Conservation (phyloP, 2,329 filamentous ascomycete species). For the Alternaria triticina region DNA sequence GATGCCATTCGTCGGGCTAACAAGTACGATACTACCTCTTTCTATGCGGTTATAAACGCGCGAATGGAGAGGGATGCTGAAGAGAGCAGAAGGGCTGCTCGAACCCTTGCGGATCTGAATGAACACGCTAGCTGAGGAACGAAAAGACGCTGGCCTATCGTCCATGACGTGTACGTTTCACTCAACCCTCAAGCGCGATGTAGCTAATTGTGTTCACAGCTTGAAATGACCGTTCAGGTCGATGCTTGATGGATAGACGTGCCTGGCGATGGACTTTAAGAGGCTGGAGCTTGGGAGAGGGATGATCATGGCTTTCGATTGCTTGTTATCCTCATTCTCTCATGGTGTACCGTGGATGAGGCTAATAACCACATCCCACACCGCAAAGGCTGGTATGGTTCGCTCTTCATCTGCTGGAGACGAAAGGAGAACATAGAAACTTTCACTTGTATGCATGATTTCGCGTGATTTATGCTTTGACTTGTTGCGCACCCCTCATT, state of each 20-base stretch:
- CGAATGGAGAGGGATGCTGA: background rate
- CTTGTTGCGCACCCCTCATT: background rate
- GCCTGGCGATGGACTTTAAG: background rate
- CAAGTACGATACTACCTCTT: constrained; percentile 9
- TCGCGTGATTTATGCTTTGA: background rate
- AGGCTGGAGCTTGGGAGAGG: background rate
- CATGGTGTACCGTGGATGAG: background rate
- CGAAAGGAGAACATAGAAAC: background rate
- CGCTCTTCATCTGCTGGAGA: background rate
- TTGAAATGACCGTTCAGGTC: background rate
- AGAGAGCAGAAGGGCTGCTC: background rate
- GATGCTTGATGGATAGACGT: background rate
- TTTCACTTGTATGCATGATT: background rate
- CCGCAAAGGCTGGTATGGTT: background rate
- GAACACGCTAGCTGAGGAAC: background rate
- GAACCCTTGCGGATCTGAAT: background rate
- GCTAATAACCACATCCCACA: background rate
- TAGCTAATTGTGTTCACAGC: background rate
- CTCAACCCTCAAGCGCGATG: background rate
- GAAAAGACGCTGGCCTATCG: background rate
- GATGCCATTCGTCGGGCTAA: constrained; percentile 12
- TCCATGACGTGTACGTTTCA: background rate
- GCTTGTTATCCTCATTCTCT: background rate
- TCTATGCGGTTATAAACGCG: constrained; percentile 10
- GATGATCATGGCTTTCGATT: background rate